Evolutionary conservation across 78 protist species (phyloP).

Genomic region (Monosiga brevicollis): DNA sequence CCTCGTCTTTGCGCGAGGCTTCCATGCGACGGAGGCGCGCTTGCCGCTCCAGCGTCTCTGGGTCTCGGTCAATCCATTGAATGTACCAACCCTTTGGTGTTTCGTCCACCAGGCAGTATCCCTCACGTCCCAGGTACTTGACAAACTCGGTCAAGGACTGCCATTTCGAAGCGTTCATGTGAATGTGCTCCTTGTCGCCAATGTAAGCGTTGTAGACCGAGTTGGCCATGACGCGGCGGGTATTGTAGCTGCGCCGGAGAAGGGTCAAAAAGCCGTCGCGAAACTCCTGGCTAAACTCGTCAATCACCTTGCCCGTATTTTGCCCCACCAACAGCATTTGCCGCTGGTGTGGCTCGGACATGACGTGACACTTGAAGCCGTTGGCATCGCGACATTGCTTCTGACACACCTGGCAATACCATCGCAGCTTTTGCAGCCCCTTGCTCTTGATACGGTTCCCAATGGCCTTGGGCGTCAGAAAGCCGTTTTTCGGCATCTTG

Average conservation of each 20-base stretch:
- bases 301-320: conserved; percentile 44
- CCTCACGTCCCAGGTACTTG: conserved; percentile 58
- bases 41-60: conserved; percentile 25
- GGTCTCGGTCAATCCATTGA: conserved; percentile 62
- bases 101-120: conserved; percentile 68
- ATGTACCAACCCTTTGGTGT: conserved; percentile 81
- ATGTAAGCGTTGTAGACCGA: conserved; percentile 60
- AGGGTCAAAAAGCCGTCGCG: conserved; percentile 58
- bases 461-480: conserved; percentile 1
- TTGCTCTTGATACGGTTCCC: conserved; percentile 37
- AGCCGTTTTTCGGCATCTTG: too few species aligned
- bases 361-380: conserved; percentile 84
- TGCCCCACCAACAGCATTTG: conserved; percentile 66
- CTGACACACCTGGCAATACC: conserved; percentile 91
- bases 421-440: conserved; percentile 84
- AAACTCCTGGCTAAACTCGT: conserved; percentile 60
- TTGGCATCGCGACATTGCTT: conserved; percentile 91
- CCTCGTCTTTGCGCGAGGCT: too few species aligned
- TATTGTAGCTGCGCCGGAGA: conserved; percentile 45
- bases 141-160: conserved; percentile 63
- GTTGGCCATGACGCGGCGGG: conserved; percentile 53
- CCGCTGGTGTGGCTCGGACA: conserved; percentile 73
- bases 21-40: too few species aligned
- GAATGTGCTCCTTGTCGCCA: conserved; percentile 67
- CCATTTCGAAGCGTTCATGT: conserved; percentile 76